A percentile compares a stretch with the other conserved stretches of the same genome.
Conservation (phyloP, 805 yeast genomes). For the Yamadazyma insecticola region DNA sequence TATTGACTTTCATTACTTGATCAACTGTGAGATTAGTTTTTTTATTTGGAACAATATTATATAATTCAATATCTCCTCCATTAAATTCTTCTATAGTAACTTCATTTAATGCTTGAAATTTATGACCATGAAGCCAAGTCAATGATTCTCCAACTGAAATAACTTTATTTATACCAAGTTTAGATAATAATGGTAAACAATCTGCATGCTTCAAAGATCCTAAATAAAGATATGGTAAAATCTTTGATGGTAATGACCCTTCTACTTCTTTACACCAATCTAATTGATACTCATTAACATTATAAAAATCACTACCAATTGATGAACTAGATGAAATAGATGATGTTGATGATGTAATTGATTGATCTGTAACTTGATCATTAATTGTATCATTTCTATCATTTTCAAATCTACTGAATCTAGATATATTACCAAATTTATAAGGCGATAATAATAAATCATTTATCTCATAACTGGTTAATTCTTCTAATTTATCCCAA, state of each 20-base stretch:
- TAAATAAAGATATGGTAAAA: constrained; percentile 76
- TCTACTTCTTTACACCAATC: constrained; percentile 39
- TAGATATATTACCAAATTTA: neutral
- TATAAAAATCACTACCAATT: neutral
- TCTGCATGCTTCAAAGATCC: constrained; percentile 85
- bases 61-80: constrained; percentile 29
- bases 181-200: constrained; percentile 54
- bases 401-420: no score
- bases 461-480: constrained; percentile 27
- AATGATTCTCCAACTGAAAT: constrained; percentile 84
- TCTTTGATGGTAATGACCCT: constrained; percentile 81
- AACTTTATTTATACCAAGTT: constrained; percentile 66
- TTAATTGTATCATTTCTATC: neutral
- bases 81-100: constrained; percentile 18
- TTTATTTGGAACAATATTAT: constrained; percentile 18
- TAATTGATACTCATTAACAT: neutral
- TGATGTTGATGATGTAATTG: neutral
- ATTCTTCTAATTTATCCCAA: constrained; percentile 29
- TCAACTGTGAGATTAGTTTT: constrained; percentile 20
- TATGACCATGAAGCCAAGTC: constrained; percentile 50
- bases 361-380: neutral
- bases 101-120: constrained; percentile 22
- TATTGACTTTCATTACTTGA: constrained; percentile 58
- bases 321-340: constrained; percentile 2
- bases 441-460: constrained; percentile 21